Evolutionary conservation across 495 filamentous ascomycete genomes (phyloP).

Genomic region (Podospora comata): DNA sequence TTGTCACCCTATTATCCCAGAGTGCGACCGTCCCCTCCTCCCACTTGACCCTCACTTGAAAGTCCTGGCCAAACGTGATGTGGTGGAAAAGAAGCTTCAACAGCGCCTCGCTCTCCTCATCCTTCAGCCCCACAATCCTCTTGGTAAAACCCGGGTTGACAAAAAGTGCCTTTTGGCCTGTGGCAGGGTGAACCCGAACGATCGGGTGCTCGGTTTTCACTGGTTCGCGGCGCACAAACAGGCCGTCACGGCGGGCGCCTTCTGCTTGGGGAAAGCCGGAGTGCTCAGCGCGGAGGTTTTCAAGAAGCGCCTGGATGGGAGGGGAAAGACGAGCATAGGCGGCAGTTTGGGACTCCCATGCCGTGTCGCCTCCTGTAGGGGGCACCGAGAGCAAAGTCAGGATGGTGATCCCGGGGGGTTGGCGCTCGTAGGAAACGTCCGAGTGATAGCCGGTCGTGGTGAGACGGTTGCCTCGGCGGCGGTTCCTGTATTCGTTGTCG

Average conservation of each 20-base stretch:
- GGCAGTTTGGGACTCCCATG: conserved; percentile 70
- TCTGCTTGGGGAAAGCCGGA: conserved; percentile 69
- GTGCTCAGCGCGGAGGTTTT: conserved; percentile 67
- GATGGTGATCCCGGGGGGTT: conserved; percentile 74
- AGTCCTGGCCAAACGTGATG: conserved; percentile 53
- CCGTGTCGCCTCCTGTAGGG: conserved; percentile 71
- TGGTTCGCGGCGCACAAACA: conserved; percentile 64
- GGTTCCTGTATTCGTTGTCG: conserved; percentile 42
- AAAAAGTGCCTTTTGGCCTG: conserved; percentile 76
- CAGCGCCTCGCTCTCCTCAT: conserved; percentile 66
- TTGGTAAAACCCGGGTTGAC: conserved; percentile 80
- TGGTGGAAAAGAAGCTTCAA: conserved; percentile 61
- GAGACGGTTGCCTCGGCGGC: conserved; percentile 47
- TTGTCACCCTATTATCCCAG: conserved; percentile 71
- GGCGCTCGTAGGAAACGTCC: conserved; percentile 68
- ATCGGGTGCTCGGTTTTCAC: conserved; percentile 67
- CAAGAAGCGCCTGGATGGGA: conserved; percentile 67
- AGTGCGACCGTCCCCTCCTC: conserved; percentile 65
- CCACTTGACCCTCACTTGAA: conserved; percentile 71
- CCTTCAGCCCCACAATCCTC: conserved; percentile 68
- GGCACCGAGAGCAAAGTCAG: conserved; percentile 68
- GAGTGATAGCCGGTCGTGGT: conserved; percentile 43
- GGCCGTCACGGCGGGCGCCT: conserved; percentile 57
- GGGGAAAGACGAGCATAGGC: conserved; percentile 68
- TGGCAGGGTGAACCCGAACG: conserved; percentile 70